Conservation (phyloP, 768 basidiomycete species). For the Mycena amicta region DNA sequence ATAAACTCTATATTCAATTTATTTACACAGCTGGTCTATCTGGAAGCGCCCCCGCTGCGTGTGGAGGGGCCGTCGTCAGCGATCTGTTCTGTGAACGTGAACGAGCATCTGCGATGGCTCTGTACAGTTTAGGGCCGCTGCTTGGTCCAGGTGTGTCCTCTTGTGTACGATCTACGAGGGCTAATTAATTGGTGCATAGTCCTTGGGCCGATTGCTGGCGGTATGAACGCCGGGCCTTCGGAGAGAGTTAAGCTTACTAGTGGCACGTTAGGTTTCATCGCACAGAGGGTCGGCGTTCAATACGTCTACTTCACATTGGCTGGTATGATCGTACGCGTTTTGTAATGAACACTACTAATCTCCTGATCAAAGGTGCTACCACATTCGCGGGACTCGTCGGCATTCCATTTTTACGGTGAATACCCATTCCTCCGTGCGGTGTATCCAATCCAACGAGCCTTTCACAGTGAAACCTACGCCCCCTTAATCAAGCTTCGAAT, state of each 20-base stretch:
- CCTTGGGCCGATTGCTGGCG: slow-evolving; percentile 66
- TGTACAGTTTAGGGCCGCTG: slow-evolving; percentile 66
- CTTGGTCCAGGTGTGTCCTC: slow-evolving; percentile 40
- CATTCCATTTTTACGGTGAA: slow-evolving; percentile 53
- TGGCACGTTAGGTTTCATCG: slow-evolving; percentile 48
- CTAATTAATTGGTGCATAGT: slow-evolving; percentile 29
- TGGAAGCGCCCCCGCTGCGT: slow-evolving; percentile 65
- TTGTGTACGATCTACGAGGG: not conserved
- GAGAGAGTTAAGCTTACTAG: too few species aligned
- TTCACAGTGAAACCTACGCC: slow-evolving; percentile 66
- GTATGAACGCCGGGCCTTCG: too few species aligned
- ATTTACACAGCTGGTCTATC: slow-evolving; percentile 56
- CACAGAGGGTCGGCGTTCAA: slow-evolving; percentile 58
- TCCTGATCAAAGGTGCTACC: slow-evolving; percentile 36
- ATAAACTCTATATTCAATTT: not conserved
- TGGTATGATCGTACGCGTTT: slow-evolving; percentile 30
- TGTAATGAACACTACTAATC: not conserved
- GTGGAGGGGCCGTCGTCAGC: slow-evolving; percentile 65
- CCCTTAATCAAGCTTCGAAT: slow-evolving; percentile 62
- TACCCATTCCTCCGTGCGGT: not conserved
- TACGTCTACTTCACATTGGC: slow-evolving; percentile 60
- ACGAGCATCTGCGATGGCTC: slow-evolving; percentile 67
- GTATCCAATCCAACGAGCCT: not conserved
- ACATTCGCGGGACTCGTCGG: slow-evolving; percentile 48
- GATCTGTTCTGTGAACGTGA: slow-evolving; percentile 67